A percentile compares a stretch with the other conserved stretches of the same genome.
Conservation (phyloP, 2,329 filamentous ascomycete genomes). For the Ceratocystis variospora region DNA sequence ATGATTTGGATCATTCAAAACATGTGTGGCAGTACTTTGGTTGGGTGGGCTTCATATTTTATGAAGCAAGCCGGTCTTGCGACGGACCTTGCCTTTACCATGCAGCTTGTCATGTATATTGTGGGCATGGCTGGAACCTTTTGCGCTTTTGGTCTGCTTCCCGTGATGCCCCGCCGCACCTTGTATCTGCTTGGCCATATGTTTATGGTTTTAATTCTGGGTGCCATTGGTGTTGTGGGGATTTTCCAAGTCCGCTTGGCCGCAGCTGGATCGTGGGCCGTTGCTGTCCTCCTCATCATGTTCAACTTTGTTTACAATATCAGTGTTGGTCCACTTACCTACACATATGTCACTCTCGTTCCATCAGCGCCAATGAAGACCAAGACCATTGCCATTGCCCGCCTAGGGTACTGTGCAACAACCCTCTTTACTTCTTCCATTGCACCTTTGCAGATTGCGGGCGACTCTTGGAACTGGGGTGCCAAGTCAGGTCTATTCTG, state of each 20-base stretch:
- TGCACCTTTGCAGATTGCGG: slow-evolving; percentile 24
- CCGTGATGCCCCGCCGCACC: slow-evolving; percentile 28
- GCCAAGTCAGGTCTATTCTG: slow-evolving; percentile 30
- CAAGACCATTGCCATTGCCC: slow-evolving; percentile 26
- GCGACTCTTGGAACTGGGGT: slow-evolving; percentile 27
- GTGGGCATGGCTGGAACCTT: slow-evolving; percentile 31
- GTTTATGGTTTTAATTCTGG: slow-evolving; percentile 27
- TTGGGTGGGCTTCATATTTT: slow-evolving; percentile 29
- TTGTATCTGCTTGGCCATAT: slow-evolving; percentile 32
- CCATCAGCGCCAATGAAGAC: slow-evolving; percentile 27
- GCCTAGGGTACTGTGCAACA: slow-evolving; percentile 24
- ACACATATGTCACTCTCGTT: slow-evolving; percentile 27
- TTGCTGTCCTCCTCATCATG: slow-evolving; percentile 24
- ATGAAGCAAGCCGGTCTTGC: slow-evolving; percentile 27
- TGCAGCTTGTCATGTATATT: slow-evolving; percentile 25
- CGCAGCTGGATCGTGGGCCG: slow-evolving; percentile 18
- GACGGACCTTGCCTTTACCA: slow-evolving; percentile 22
- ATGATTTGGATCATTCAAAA: slow-evolving; percentile 25
- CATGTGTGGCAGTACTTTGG: slow-evolving; percentile 25
- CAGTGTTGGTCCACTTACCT: slow-evolving; percentile 27
- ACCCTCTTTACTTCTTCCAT: slow-evolving; percentile 22
- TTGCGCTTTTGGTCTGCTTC: slow-evolving; percentile 28
- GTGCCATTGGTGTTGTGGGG: slow-evolving; percentile 30
- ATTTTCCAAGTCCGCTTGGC: slow-evolving; percentile 30
- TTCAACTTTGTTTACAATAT: slow-evolving; percentile 25